Base-by-base conservation (phyloP, 345 rosid genomes). In the Salix suchowensis region DNA sequence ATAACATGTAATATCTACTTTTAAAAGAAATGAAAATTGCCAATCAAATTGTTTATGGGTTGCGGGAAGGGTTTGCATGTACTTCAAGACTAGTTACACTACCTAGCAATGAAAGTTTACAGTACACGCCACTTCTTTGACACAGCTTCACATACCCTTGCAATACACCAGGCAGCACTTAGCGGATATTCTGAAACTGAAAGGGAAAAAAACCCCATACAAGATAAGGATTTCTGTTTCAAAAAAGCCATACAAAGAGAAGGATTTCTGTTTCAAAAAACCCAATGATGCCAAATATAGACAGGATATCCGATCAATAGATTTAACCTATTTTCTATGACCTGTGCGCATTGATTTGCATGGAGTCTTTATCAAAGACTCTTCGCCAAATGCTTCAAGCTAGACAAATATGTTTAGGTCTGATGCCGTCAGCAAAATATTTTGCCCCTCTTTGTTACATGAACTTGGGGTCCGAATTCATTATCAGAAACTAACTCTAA, bases 111-210 rank as follows among this genome's bases (percentile, higher is more conserved):
- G 18, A 12, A 15, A 2, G 50, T 50, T 72, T 60, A 77, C 65
- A 64, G 28, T 10, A 77, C 50, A 44, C 30, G 40, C 81, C 81
- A 78, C 26, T 78, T 78, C 34, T 55, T 62, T 2, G 81, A 42
- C 65, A 78, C 28, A 0, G 92, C 95, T 83, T 92, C 97, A 26
- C 93, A 90, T 74, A 92, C 85, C 78, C 91, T 91, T 67, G 89
- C 76, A 79, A 94, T 90, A 74, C 97, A 92, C 77, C 90, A 89
- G 2, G 97, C 98, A 67, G 97, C 97, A 72, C 95, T 91, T 71
- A 92, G 72, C 8, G 97, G 97, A 81, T 92, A 94, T 42, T 88
- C 94, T 60, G 97, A 94, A 86, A 94, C 98, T 92, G 92, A 74
- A 75, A 46, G 62, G 26, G 28, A 18, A 48, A 16, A 16, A 6